Conservation (phyloP, 345 rosid species). For the Eutrema yunnanense region DNA sequence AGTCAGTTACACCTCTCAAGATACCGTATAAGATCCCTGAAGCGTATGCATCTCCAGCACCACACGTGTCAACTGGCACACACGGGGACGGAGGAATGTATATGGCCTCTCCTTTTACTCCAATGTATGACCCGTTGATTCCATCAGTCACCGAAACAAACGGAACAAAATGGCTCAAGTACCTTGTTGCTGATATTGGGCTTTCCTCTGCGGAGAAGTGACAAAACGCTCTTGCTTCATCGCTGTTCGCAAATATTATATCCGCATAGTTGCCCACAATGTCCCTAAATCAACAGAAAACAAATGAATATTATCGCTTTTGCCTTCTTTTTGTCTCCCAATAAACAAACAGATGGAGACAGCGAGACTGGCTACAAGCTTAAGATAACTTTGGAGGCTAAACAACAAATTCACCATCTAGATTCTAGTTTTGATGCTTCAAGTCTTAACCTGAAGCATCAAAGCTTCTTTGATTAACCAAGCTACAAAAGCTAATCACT, state of each 20-base stretch:
- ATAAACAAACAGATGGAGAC: not conserved
- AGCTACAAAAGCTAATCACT: not conserved
- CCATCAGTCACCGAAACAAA: slow-evolving; percentile 88
- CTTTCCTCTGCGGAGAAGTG: slow-evolving; percentile 69
- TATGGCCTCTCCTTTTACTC: slow-evolving; percentile 93
- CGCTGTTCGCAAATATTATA: slow-evolving; percentile 77
- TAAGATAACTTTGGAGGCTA: not conserved
- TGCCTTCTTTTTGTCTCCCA: not conserved
- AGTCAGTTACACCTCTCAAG: slow-evolving; percentile 61
- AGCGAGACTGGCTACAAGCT: not conserved
- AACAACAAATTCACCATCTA: not conserved
- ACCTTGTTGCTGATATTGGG: slow-evolving; percentile 68
- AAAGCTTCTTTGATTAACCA: not conserved
- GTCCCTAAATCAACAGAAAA: slow-evolving; percentile 49
- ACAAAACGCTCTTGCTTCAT: slow-evolving; percentile 85
- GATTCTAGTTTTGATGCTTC: not conserved
- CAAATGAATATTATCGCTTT: not conserved
- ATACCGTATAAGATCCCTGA: slow-evolving; percentile 84
- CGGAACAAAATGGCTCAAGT: slow-evolving; percentile 88
- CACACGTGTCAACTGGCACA: slow-evolving; percentile 76
- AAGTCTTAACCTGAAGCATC: not conserved
- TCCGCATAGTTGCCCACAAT: slow-evolving; percentile 75
- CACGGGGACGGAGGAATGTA: slow-evolving; percentile 83
- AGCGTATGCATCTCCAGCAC: slow-evolving; percentile 95
- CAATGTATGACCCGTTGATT: slow-evolving; percentile 79